phyloP scores from a whole-genome alignment of 2,329 filamentous ascomycete species.

The Pseudopyrenochaeta lycopersici region DNA sequence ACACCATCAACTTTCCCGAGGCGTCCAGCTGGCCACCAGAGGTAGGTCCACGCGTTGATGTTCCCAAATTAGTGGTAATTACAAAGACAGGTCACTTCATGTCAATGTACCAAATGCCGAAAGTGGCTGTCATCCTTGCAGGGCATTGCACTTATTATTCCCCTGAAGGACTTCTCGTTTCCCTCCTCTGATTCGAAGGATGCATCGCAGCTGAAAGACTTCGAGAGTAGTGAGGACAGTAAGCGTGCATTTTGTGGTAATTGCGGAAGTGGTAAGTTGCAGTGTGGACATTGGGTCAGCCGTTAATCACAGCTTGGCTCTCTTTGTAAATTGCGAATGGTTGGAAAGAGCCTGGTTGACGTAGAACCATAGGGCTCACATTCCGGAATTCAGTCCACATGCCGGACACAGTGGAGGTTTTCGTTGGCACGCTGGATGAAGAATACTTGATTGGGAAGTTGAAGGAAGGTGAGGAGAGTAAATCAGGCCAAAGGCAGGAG shows the following conservation, averaged over 20 bases:
- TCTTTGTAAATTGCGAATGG: too few relatives aligned
- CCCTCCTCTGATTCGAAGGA: neutral
- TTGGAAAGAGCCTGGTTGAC: neutral
- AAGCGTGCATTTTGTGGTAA: too few relatives aligned
- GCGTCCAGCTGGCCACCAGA: neutral
- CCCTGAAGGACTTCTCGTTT: neutral
- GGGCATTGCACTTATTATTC: neutral
- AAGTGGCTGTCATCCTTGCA: neutral
- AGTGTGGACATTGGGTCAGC: too few relatives aligned
- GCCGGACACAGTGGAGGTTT: neutral
- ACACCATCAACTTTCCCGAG: neutral
- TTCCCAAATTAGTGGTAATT: neutral
- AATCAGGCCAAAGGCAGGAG: neutral
- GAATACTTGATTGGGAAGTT: neutral
- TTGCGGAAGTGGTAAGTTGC: too few relatives aligned
- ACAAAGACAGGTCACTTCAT: neutral
- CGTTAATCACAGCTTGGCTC: too few relatives aligned
- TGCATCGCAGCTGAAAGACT: too few relatives aligned
- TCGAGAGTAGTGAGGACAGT: too few relatives aligned
- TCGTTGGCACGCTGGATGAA: neutral
- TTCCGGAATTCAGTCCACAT: neutral
- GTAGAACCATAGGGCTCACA: neutral
- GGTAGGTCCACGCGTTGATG: neutral
- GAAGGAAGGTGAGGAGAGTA: too few relatives aligned
- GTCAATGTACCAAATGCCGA: neutral